A percentile compares a stretch with the other conserved stretches of the same genome.
Evolutionary conservation across 2,329 filamentous ascomycete genomes (phyloP).

Genomic region (Zasmidium angulare): DNA sequence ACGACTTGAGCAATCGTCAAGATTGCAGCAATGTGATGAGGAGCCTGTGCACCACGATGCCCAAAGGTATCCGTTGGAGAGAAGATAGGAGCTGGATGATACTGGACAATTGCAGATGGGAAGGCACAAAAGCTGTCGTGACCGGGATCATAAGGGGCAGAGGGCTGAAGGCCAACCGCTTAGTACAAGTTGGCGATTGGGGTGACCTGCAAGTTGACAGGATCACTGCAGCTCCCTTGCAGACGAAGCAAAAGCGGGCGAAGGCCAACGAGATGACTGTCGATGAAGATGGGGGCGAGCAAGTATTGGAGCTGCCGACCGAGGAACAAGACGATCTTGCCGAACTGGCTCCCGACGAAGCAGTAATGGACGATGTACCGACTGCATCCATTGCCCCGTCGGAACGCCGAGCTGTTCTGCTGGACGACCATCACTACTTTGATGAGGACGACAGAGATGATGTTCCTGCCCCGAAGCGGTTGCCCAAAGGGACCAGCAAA

Average conservation of each 20-base stretch:
- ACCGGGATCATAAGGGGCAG: constrained; percentile 85
- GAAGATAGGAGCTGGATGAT: constrained; percentile 96
- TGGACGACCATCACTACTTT: constrained; percentile 98
- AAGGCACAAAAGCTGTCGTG: constrained; percentile 54
- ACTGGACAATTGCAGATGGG: constrained; percentile 77
- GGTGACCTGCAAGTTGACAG: constrained; percentile 90
- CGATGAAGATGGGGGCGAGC: constrained; percentile 58
- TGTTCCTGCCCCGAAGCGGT: constrained; percentile 64
- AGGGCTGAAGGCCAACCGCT: constrained; percentile 81
- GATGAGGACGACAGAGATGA: constrained; percentile 75
- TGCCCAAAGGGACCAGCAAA: constrained; percentile 87
- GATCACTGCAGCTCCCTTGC: constrained; percentile 73
- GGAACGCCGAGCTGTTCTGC: constrained; percentile 74
- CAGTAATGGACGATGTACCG: constrained; percentile 69
- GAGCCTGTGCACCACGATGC: constrained; percentile 85
- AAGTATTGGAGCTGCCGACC: constrained; percentile 68
- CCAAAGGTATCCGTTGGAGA: constrained; percentile 92
- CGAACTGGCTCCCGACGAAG: constrained; percentile 82
- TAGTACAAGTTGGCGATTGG: constrained; percentile 91
- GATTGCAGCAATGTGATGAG: constrained; percentile 90
- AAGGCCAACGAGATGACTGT: constrained; percentile 64
- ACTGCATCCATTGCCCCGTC: constrained; percentile 50
- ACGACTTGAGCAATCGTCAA: constrained; percentile 82
- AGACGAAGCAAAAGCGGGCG: constrained; percentile 53
- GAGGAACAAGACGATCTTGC: constrained; percentile 80